Conservation (phyloP, 345 rosid species). For the Eutrema japonicum region DNA sequence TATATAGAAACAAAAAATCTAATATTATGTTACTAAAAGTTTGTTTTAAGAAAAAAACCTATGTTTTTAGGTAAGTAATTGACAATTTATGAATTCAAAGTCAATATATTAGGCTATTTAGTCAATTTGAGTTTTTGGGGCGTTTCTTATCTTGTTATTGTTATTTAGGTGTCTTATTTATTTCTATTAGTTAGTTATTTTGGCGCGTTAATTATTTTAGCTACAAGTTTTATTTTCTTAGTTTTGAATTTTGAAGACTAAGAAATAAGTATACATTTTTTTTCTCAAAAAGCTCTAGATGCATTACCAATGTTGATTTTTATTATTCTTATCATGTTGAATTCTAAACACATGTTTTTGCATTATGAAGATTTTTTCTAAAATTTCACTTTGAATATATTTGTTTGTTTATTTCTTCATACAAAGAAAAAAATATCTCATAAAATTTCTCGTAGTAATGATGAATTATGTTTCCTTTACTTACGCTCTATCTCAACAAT, state of each 20-base stretch:
- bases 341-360: no score
- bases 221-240: no score
- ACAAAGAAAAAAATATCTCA: no score
- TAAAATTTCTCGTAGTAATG: not conserved
- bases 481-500: slow-evolving; percentile 6
- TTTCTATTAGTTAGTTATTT: not conserved
- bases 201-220: not conserved
- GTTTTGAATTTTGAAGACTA: no score
- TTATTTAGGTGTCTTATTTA: not conserved
- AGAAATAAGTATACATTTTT: no score
- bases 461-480: not conserved
- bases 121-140: not conserved
- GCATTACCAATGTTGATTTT: no score
- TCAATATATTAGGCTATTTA: not conserved
- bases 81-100: not conserved
- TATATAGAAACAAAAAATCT: not conserved
- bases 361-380: no score
- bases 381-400: no score
- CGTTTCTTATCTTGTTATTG: not conserved
- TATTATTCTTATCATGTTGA: no score
- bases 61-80: not conserved
- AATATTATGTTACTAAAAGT: not conserved
- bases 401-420: no score
- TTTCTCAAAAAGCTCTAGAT: no score
- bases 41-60: not conserved